Evolutionary conservation across 1,284 basidiomycete species (phyloP).

Genomic region (Ustilago sp.): DNA sequence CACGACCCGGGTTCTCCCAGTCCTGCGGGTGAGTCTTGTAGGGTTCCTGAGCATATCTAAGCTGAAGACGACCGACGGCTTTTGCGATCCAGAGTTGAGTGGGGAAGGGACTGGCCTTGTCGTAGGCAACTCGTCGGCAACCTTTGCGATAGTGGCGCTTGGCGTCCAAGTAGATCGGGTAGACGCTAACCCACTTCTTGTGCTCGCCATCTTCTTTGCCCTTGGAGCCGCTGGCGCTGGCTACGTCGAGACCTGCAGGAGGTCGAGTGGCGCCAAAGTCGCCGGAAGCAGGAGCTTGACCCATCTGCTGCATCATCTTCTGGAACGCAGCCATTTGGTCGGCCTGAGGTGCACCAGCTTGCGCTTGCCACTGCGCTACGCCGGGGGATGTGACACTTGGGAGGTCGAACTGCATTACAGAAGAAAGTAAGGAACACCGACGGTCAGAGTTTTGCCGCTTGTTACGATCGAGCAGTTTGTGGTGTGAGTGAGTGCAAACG

Average conservation of each 20-base stretch:
- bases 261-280: constrained; percentile 38
- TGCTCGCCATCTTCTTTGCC: constrained; percentile 51
- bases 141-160: constrained; percentile 87
- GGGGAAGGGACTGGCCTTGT: constrained; percentile 91
- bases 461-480: neutral
- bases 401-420: constrained; percentile 54
- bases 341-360: constrained; percentile 30
- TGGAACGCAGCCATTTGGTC: constrained; percentile 61
- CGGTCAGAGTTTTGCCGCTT: constrained; percentile 7
- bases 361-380: constrained; percentile 30
- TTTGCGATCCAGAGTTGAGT: constrained; percentile 90
- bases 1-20: constrained; percentile 86
- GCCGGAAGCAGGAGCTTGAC: constrained; percentile 44
- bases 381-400: constrained; percentile 52
- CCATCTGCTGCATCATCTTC: constrained; percentile 65
- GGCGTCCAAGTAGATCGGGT: constrained; percentile 96
- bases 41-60: constrained; percentile 83
- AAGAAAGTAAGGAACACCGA: neutral
- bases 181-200: constrained; percentile 89
- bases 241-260: constrained; percentile 4
- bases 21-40: constrained; percentile 90
- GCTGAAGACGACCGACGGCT: constrained; percentile 80
- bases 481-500: constrained; percentile 7
- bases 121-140: constrained; percentile 82
- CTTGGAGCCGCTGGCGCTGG: constrained; percentile 31